Percentiles rank a stretch among this genome's conserved stretches.
phyloP scores from a whole-genome alignment of 768 basidiomycete genomes.

The Boletus fagicola region DNA sequence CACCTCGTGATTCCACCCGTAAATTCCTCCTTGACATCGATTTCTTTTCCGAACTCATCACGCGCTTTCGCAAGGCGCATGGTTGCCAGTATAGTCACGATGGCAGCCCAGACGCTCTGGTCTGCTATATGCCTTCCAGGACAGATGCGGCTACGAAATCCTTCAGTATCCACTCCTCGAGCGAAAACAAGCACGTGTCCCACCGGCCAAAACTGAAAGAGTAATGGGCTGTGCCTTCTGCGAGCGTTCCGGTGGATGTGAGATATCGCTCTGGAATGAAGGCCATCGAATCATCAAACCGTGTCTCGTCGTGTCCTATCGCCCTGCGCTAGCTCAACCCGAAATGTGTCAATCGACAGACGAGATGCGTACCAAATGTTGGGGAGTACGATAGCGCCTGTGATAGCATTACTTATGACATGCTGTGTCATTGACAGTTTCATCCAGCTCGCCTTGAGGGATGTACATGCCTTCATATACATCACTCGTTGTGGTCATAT shows the following conservation, averaged over 20 bases:
- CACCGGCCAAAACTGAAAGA: slow-evolving; percentile 32
- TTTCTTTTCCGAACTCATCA: slow-evolving; percentile 32
- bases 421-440: neutral
- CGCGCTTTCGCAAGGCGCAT: slow-evolving; percentile 27
- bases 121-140: slow-evolving; percentile 36
- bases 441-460: slow-evolving; percentile 23
- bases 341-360: neutral
- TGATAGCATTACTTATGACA: neutral
- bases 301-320: slow-evolving; percentile 47
- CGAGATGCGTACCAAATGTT: slow-evolving; percentile 27
- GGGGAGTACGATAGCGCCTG: slow-evolving; percentile 23
- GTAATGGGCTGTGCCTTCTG: neutral
- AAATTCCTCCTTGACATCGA: slow-evolving; percentile 27
- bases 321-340: slow-evolving; percentile 32
- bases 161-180: neutral
- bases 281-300: slow-evolving; percentile 49
- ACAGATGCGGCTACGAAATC: slow-evolving; percentile 27
- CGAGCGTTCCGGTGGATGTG: slow-evolving; percentile 13
- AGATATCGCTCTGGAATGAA: slow-evolving; percentile 61
- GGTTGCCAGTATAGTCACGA: slow-evolving; percentile 33
- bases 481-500: slow-evolving; percentile 23
- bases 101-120: slow-evolving; percentile 32
- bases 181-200: neutral
- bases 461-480: slow-evolving; percentile 32
- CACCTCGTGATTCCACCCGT: slow-evolving; percentile 24